Base-by-base conservation (phyloP, 257 asterid genomes). In the Lycium barbarum region DNA sequence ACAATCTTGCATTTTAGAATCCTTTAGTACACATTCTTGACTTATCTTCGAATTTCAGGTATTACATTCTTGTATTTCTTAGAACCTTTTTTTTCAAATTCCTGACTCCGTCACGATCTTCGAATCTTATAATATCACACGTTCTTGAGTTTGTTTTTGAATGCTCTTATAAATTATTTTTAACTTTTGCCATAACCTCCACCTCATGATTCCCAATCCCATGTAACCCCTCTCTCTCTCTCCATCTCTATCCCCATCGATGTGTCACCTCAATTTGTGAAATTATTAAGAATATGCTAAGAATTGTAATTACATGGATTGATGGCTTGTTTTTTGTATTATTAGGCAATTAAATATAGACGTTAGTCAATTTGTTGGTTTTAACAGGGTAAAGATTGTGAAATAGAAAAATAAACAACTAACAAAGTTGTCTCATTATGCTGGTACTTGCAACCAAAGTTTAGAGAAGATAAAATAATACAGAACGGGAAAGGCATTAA, bases 231-330 rank as follows among this genome's bases (percentile, higher is more conserved):
- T 26, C 33, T 26, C 33, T 26, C 33, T 26, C 9, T 17, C 4
- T 57, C 40, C 4, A 26, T 63, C 70, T 63, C 70, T 22, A 20
- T 73, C 17, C 20, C 58, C 3, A 49, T 74, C 9, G 43, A 0
- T 0, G 61, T 47, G 83, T 84, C 65, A n/a, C 17, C 83, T 62
- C 68, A 63, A 66, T 58, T 87, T 82, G 55, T 66, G 10, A 86
- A 54, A 15, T 53, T 33, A 22, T 58, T 76, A 72, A 40, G 80
- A 76, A 86, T 84, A 90, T 90, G 86, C 92, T 72, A 36, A 76
- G 62, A 26, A 86, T 80, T 88, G 92, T 87, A 83, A 58, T 79
- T 72, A 74, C 76, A 67, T 79, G 83, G 61, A 73, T 53, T 86
- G 66, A 57, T 13, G 63, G 74, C 45, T 6, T 45, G 0, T 61